Evolutionary conservation across 441 rosid genomes (phyloP), one percentile per base, ranked within the genome.

Genomic region (Euphorbia schlechtendalii): DNA sequence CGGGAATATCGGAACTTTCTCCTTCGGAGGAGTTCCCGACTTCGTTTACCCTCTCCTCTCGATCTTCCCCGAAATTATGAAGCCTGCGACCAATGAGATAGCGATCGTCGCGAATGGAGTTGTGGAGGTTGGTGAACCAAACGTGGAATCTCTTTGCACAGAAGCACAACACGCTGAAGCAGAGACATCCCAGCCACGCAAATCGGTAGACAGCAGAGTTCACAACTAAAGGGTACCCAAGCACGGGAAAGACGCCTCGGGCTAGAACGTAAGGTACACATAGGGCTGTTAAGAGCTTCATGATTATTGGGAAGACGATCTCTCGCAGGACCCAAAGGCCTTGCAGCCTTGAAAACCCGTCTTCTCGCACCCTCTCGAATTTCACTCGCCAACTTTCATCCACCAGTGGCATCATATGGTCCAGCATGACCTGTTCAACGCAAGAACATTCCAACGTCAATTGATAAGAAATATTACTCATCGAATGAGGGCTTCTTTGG

Each of bases 111-210:
- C 96, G 86, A 52, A 94, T 94, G 24, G 97, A 86, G 80, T 94
- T 94, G 84, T 94, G 99, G 66, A 94, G 99, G 82, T 94, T 94
- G 34, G 88, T 89, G 83, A 90, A 91, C 96, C 96, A 89, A 67
- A 84, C 86, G 63, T 86, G 96, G 70, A 90, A 89, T 73, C 96
- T 83, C 75, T 83, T 94, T 8, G 89, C 93, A 17, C 99, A 94
- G 59, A 86, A 87, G 80, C 87, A 89, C 27, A 89, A 34, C 13
- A 78, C 38, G 53, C 93, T 89, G 71, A 87, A 78, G 59, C 78
- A 74, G 21, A 94, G 96, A 78, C 96, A 91, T 40, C 99, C 92
- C 64, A 94, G 69, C 99, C 99, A 94, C 0, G 99, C 96, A 25
- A 83, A 91, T 17, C 96, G 88, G 72, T 94, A 91, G 38, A 94